Base-by-base conservation (phyloP, 2,329 filamentous ascomycete species). In the Colletotrichum truncatum region DNA sequence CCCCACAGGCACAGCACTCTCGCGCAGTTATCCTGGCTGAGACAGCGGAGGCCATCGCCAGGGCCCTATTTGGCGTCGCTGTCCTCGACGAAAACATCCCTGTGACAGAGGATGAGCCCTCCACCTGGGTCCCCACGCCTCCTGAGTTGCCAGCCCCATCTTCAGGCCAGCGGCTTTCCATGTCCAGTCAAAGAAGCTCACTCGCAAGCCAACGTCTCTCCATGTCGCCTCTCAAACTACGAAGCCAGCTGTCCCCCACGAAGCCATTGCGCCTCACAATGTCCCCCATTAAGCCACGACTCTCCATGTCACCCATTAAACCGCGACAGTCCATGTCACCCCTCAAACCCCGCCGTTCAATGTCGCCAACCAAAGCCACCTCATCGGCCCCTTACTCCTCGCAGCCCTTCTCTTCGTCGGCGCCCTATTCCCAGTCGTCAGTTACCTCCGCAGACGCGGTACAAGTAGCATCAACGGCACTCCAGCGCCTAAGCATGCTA, bases 401-500 rank as follows among this genome's bases (percentile, higher is more conserved):
- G 6, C 43, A 48, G 4, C 56, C 54, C 16, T 52, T 43, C 18
- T 34, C 57, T 26, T 61, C 49, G 10, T 62, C 62, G 6, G 34
- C 25, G 4, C 28, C 55, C 18, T 38, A 36, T 9, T 46, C 49
- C 23, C 62, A 65, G 21, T 55, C 62, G 23, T 51, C 43, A 8
- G 41, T 34, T 21, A 41, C 21, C 46, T 26, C 41, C 16, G 9
- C 28, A 28, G 32, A 52, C 48, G 32, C 48, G 16, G 28, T 14
- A 26, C 10, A 30, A n/a, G 25, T 34, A 5, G 56, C 48, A 16
- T 43, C 55, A 6, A 36, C 48, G 10, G 67, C 65, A 8, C 64
- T 68, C 14, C 60, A 67, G n/a, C 67, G 67, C 39, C 56, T 68
- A 6, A 67, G 67, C 56, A 60, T 67, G 56, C 67, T 68, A 39